Base-by-base conservation (phyloP, 306 rosid species). In the Pterocarpus santalinus region DNA sequence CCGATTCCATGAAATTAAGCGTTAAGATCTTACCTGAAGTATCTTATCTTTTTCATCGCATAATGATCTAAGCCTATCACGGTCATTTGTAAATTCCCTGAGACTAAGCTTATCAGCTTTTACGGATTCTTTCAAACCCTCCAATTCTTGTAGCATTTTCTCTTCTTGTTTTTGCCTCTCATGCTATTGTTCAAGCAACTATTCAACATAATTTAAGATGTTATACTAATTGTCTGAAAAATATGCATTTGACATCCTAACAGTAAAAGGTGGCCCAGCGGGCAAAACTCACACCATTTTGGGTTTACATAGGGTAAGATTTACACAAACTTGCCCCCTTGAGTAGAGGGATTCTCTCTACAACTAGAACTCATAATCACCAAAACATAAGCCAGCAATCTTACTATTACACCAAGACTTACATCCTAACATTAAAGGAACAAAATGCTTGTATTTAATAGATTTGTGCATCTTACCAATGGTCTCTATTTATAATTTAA, bases 21-120 rank as follows among this genome's bases (percentile, higher is more conserved):
- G n/a, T n/a, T n/a, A n/a, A n/a, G 55, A 36, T 35, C 87, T 75
- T 74, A 93, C 99, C 93, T 93, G 91, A 86, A 93, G 93, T 60
- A 85, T 92, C 68, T 69, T 85, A 64, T 95, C 97, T 82, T 88
- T 93, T 85, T 88, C 98, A 17, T 87, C 84, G 57, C 91, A 89
- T 73, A 83, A 63, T 51, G 88, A 83, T 67, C 80, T 80, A 65
- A 90, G 85, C 73, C 88, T 89, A 74, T 87, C 92, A 72, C 86
- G 89, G 44, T 87, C 94, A 34, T 76, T 63, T 9, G 79, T 75
- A 77, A 91, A 85, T 68, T 95, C 92, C 61, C 41, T 84, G 41
- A 95, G 65, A 77, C 73, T 90, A 36, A 84, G 86, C 86, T 85
- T 90, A 80, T 86, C 91, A 75, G 88, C 80, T 79, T 68, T 83